Base-by-base conservation (phyloP, 2,329 filamentous ascomycete species). In the Xylariomycetidae sp. region DNA sequence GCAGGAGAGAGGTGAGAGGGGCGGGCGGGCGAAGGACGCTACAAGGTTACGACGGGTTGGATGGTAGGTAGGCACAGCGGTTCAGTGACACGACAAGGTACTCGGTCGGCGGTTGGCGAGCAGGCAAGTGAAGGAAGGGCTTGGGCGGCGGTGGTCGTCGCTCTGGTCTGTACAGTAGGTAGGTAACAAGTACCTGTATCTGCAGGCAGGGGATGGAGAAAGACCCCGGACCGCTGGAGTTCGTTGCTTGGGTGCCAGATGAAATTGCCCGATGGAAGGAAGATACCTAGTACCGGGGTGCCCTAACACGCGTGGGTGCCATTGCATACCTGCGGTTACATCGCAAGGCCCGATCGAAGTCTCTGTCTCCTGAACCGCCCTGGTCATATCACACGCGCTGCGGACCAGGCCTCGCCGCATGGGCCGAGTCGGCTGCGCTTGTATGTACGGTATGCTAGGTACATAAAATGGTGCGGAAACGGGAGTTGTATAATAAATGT, bases 191-290 rank as follows among this genome's bases (percentile, higher is more conserved):
- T 25, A 24, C 25, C 15, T 14, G 37, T 37, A 40, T 42, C 39
- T 43, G 46, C 40, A 42, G 26, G 23, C 35, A 44, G 49, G 44
- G 52, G 50, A 41, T 46, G 27, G 38, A 38, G 29, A 17, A 33
- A 42, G 39, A 49, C 46, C 49, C 52, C 47, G 51, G 53, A 45
- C 53, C 47, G 50, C 43, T 49, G 54, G 52, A 51, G 52, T 56
- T 59, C 48, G 54, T 49, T 41, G 43, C 49, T 41, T 53, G 51
- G 54, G 54, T 54, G 56, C 52, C 52, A 61, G 58, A 62, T 62
- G 54, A 63, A 64, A 63, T 63, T 63, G 59, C 57, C 60, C 59
- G 60, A 62, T 59, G 51, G 49, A 50, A 53, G 52, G 45, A 43
- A 43, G 47, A 49, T 35, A n/a, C n/a, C n/a, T n/a, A 40, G 34